Conservation (phyloP, 2,329 filamentous ascomycete species). For the Fusarium cicatricum region DNA sequence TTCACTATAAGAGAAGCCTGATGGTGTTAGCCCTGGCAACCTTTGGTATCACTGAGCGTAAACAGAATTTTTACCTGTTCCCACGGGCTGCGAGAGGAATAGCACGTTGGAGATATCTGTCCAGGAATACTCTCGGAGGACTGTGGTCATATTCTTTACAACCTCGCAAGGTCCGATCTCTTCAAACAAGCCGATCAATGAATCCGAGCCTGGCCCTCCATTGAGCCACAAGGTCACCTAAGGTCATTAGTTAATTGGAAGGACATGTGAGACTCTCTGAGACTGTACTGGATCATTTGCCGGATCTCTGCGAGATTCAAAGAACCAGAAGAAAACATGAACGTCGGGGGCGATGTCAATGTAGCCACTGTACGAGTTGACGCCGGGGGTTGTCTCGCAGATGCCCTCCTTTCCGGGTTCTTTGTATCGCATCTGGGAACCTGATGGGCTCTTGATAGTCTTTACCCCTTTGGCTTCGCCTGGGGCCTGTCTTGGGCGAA, state of each 20-base stretch:
- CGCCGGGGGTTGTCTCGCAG: conserved; percentile 52
- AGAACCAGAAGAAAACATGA: conserved; percentile 39
- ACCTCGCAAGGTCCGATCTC: conserved; percentile 21
- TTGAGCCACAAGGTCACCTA: conserved; percentile 64
- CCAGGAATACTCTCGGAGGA: conserved; percentile 14
- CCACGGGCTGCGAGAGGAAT: conserved; percentile 21
- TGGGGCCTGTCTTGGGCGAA: conserved; percentile 7
- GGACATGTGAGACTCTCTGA: too few relatives aligned
- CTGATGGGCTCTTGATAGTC: conserved; percentile 8
- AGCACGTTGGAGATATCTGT: conserved; percentile 19
- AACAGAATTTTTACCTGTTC: not conserved
- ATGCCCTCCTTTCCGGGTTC: conserved; percentile 54
- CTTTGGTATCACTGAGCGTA: too few relatives aligned
- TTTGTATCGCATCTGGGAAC: conserved; percentile 19
- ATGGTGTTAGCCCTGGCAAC: not conserved
- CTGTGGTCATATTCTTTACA: conserved; percentile 15
- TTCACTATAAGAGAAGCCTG: conserved; percentile 15
- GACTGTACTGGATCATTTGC: conserved; percentile 20
- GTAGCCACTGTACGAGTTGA: conserved; percentile 59
- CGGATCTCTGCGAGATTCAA: conserved; percentile 35
- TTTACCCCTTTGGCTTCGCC: conserved; percentile 4
- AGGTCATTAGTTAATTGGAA: not conserved
- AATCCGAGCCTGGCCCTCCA: conserved; percentile 62
- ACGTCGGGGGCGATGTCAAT: conserved; percentile 16
- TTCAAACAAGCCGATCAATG: conserved; percentile 26